phyloP scores from a whole-genome alignment of 805 yeast genomes.

The Pichia californica region DNA sequence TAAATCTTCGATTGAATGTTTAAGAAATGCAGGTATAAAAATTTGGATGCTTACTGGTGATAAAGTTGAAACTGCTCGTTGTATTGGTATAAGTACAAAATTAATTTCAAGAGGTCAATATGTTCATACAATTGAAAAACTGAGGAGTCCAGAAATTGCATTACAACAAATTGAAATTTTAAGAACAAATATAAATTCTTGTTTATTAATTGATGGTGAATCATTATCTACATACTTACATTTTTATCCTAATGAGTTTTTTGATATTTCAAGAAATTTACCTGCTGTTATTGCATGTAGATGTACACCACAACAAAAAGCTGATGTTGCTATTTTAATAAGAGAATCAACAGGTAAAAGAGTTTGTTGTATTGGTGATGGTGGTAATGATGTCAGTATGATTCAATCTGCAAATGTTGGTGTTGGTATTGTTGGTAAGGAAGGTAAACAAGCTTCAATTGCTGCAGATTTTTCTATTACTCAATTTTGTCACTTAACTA shows the following conservation, averaged over 20 bases:
- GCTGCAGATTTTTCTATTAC: constrained; percentile 96
- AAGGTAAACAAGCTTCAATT: constrained; percentile 93
- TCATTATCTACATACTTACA: constrained; percentile 66
- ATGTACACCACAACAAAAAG: constrained; percentile 98
- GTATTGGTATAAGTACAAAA: constrained; percentile 95
- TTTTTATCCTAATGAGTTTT: constrained; percentile 63
- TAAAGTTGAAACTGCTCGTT: constrained; percentile 95
- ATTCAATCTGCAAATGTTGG: constrained; percentile 99
- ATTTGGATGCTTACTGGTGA: constrained; percentile 99
- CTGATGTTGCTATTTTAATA: constrained; percentile 83
- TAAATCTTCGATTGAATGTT: constrained; percentile 81
- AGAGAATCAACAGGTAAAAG: constrained; percentile 76
- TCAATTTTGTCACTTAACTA: constrained; percentile 84
- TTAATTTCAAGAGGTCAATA: constrained; percentile 90
- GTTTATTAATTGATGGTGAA: constrained; percentile 90
- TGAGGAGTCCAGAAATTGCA: constrained; percentile 48
- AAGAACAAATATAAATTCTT: constrained; percentile 54
- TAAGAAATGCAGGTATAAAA: constrained; percentile 93
- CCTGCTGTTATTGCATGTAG: constrained; percentile 98
- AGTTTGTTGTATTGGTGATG: constrained; percentile 98
- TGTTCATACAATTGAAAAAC: constrained; percentile 76
- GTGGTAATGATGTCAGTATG: constrained; percentile 99
- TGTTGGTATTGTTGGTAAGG: constrained; percentile 98
- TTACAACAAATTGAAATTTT: constrained; percentile 69
- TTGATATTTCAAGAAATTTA: constrained; percentile 63